A percentile compares a stretch with the other conserved stretches of the same genome.
phyloP scores from a whole-genome alignment of 2,329 filamentous ascomycete species.

The Aspergillus sp. region DNA sequence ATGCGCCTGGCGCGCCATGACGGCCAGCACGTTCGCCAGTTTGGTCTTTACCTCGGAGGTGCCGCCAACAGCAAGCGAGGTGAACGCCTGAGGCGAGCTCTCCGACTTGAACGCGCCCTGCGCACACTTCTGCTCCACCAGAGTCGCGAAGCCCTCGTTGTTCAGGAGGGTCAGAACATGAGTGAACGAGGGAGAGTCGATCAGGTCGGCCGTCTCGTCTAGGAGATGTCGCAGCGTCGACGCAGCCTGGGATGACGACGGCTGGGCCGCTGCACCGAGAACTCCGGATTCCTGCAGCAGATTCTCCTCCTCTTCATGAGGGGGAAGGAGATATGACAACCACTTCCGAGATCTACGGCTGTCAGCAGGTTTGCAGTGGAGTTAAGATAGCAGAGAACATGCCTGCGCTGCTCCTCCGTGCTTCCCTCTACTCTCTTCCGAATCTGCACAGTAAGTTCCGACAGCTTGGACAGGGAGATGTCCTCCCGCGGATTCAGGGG shows the following conservation, averaged over 20 bases:
- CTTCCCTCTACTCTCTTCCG: constrained; percentile 74
- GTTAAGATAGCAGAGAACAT: constrained; percentile 11
- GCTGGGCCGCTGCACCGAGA: constrained; percentile 31
- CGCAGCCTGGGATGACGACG: constrained; percentile 26
- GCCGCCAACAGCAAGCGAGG: constrained; percentile 25
- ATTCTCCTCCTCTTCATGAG: constrained; percentile 65
- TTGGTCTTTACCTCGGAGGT: constrained; percentile 50
- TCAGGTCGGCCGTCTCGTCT: constrained; percentile 89
- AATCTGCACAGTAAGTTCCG: constrained; percentile 71
- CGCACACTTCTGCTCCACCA: constrained; percentile 75
- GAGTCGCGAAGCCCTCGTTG: constrained; percentile 73
- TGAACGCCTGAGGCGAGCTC: constrained; percentile 36
- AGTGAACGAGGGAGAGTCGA: constrained; percentile 85
- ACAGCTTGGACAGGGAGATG: constrained; percentile 69
- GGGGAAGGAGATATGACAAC: constrained; percentile 76
- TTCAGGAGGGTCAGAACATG: constrained; percentile 79
- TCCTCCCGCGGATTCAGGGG: constrained; percentile 79
- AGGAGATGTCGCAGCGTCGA: constrained; percentile 67
- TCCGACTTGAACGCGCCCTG: constrained; percentile 62
- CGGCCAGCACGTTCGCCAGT: constrained; percentile 80
- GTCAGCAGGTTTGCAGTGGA: neutral
- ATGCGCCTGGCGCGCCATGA: constrained; percentile 84
- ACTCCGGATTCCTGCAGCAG: constrained; percentile 84
- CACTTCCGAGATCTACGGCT: constrained; percentile 52
- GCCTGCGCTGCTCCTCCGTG: constrained; percentile 54